Evolutionary conservation across 495 filamentous ascomycete genomes (phyloP).

Genomic region (Venustampulla echinocandica): DNA sequence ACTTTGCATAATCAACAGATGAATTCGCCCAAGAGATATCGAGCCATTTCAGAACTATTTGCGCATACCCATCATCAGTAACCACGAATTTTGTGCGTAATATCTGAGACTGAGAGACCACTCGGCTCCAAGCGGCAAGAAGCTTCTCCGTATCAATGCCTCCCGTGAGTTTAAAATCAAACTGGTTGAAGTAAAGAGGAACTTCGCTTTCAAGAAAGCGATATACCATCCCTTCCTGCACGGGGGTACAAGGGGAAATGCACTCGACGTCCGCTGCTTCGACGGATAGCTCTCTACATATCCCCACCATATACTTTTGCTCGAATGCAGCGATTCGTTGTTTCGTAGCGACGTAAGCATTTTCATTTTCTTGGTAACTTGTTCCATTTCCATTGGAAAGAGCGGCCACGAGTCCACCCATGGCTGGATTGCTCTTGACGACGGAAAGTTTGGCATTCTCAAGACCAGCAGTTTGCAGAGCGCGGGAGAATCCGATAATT

Average conservation of each 20-base stretch:
- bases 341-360: constrained; percentile 34
- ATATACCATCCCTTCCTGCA: constrained; percentile 75
- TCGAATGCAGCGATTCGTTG: constrained; percentile 50
- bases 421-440: constrained; percentile 54
- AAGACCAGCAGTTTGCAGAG: constrained; percentile 46
- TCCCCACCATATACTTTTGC: constrained; percentile 41
- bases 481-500: constrained; percentile 51
- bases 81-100: constrained; percentile 57
- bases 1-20: constrained; percentile 4
- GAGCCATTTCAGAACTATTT: constrained; percentile 47
- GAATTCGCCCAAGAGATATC: constrained; percentile 35
- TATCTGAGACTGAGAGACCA: constrained; percentile 43
- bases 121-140: constrained; percentile 39
- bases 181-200: constrained; percentile 61
- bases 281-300: constrained; percentile 39
- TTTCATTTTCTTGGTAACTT: constrained; percentile 14
- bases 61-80: constrained; percentile 62
- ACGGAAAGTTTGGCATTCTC: constrained; percentile 47
- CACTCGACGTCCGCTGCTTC: constrained; percentile 46
- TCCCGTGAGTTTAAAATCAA: constrained; percentile 44
- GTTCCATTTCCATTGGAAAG: constrained; percentile 23
- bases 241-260: constrained; percentile 65
- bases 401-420: constrained; percentile 39
- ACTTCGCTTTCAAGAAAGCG: constrained; percentile 46
- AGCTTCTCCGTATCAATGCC: constrained; percentile 35